Percentiles rank a stretch among this genome's conserved stretches.
Evolutionary conservation across 108 stramenopile genomes (phyloP).

Genomic region (Nannochloropsis salina): DNA sequence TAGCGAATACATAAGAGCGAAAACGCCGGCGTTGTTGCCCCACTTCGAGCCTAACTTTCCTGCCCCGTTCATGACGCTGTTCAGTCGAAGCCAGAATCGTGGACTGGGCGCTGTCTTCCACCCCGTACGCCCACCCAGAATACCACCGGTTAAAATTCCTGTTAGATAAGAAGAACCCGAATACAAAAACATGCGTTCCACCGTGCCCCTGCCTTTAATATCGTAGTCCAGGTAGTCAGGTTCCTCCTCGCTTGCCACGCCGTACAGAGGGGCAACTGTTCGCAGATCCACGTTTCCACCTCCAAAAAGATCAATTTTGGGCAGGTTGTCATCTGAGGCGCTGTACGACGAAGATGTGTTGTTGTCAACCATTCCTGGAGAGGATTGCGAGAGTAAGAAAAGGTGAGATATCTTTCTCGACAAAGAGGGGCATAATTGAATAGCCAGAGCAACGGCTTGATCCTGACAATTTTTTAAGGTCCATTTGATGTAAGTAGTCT

Average conservation of each 20-base stretch:
- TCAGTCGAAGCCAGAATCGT: background rate
- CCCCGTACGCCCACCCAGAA: background rate
- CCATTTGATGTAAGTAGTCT: too few relatives aligned
- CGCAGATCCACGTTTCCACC: background rate
- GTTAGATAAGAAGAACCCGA: background rate
- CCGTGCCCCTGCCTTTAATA: conserved; percentile 16
- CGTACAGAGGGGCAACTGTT: conserved; percentile 10
- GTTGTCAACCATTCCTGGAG: background rate
- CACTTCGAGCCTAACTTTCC: conserved; percentile 8
- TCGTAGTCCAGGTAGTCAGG: conserved; percentile 19
- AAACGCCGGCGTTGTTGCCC: background rate
- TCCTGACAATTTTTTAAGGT: too few relatives aligned
- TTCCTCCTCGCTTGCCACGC: conserved; percentile 15
- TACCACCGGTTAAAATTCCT: background rate
- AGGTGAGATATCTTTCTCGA: too few relatives aligned
- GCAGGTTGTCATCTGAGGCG: background rate
- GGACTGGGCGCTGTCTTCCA: conserved; percentile 16
- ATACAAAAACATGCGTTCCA: conserved; percentile 9
- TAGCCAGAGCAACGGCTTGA: too few relatives aligned
- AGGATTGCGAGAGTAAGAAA: too few relatives aligned
- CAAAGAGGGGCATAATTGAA: too few relatives aligned
- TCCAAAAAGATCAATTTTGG: background rate
- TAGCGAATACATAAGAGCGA: background rate
- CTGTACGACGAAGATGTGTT: background rate
- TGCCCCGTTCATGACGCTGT: background rate